These are phyloP conservation scores for Fusarium aywerte DNA, from an alignment of 2,329 filamentous ascomycete genomes.

Conservation along the genomic window DNA sequence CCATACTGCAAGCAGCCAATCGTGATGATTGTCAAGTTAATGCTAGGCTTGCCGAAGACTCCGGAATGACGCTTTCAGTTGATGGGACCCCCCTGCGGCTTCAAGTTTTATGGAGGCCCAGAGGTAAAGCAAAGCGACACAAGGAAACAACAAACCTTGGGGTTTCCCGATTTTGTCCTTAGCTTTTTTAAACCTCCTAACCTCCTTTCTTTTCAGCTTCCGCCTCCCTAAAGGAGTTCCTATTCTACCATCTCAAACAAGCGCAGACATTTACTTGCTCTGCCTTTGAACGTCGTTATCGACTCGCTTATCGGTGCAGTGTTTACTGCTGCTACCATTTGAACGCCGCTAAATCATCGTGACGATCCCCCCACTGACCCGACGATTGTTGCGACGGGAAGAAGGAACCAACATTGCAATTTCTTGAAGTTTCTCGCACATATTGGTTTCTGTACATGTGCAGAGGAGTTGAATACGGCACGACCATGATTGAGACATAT, in stretches of 20 bases:
- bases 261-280: constrained; percentile 41
- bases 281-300: constrained; percentile 13
- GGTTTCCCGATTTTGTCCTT: constrained; percentile 14
- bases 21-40: constrained; percentile 11
- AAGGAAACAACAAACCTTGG: constrained; percentile 16
- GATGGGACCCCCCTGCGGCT: constrained; percentile 8
- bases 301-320: constrained; percentile 35
- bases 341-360: constrained; percentile 22
- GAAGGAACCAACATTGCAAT: background rate
- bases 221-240: constrained; percentile 18
- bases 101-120: constrained; percentile 3
- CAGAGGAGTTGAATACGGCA: background rate
- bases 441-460: background rate
- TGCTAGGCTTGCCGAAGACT: constrained; percentile 35
- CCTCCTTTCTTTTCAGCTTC: background rate
- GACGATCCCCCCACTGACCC: constrained; percentile 36
- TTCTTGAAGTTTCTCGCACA: background rate
- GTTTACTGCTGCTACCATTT: constrained; percentile 8
- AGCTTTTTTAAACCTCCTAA: constrained; percentile 5
- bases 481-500: constrained; percentile 37
- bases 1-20: constrained; percentile 18
- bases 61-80: constrained; percentile 36
- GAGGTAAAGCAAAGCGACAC: constrained; percentile 13
- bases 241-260: background rate
- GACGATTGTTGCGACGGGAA: constrained; percentile 5